A percentile compares a stretch with the other conserved stretches of the same genome.
These are phyloP conservation scores for Quercus cerris DNA, from an alignment of 306 rosid species.

Conservation along the genomic window DNA sequence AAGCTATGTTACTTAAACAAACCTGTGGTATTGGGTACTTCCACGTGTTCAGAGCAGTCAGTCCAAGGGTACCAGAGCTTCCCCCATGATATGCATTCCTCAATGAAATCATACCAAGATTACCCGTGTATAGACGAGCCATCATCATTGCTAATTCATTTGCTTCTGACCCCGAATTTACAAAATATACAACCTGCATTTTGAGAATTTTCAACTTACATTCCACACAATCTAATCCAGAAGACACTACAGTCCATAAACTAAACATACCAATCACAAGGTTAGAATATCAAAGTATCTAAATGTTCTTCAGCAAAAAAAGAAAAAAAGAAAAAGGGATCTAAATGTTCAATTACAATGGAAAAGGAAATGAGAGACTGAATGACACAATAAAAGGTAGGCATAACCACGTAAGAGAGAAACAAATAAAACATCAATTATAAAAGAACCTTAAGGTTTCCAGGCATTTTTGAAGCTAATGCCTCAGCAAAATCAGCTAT, in stretches of 20 bases:
- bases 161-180: conserved; percentile 92
- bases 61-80: conserved; percentile 69
- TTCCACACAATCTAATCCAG: not conserved
- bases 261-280: too few relatives aligned
- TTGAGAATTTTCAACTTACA: not conserved
- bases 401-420: too few relatives aligned
- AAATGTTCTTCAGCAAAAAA: too few relatives aligned
- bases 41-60: conserved; percentile 84
- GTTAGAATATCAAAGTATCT: too few relatives aligned
- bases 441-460: conserved; percentile 59
- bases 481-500: conserved; percentile 82
- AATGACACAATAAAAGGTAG: not conserved
- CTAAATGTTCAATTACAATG: too few relatives aligned
- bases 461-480: conserved; percentile 82
- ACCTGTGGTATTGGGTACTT: conserved; percentile 95
- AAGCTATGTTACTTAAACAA: conserved; percentile 1
- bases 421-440: too few relatives aligned
- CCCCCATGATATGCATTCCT: conserved; percentile 98
- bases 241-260: not conserved
- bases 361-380: not conserved
- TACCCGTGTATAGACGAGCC: conserved; percentile 86
- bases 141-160: conserved; percentile 90
- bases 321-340: too few relatives aligned
- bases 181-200: conserved; percentile 87
- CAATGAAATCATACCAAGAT: conserved; percentile 79